These are phyloP conservation scores for Populus euphratica DNA, from an alignment of 345 rosid species.

Conservation along the genomic window DNA sequence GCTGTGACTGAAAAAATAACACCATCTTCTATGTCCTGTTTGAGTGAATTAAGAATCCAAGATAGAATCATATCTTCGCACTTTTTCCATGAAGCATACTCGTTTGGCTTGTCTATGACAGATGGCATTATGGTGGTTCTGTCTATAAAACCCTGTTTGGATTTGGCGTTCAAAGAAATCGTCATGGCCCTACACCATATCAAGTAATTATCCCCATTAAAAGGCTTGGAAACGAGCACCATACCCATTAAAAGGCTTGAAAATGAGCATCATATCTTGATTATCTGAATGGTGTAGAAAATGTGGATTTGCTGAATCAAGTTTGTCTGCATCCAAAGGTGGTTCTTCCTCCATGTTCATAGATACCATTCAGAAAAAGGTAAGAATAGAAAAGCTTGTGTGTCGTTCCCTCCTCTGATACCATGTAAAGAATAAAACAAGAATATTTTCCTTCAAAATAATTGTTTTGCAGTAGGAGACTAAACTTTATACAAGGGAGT, in stretches of 20 bases:
- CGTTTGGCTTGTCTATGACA: background rate
- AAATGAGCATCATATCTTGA: background rate
- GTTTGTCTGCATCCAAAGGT: no score
- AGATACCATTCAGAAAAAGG: no score
- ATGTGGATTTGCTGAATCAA: background rate
- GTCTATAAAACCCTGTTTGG: background rate
- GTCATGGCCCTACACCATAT: slow-evolving; percentile 5
- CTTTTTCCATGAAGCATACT: background rate
- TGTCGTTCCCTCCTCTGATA: no score
- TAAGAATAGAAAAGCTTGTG: no score
- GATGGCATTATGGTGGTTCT: background rate
- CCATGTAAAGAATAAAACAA: no score
- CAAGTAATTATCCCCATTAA: background rate
- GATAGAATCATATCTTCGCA: slow-evolving; percentile 4
- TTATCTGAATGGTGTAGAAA: slow-evolving; percentile 5
- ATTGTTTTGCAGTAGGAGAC: no score
- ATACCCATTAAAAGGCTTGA: no score
- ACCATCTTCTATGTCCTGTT: background rate
- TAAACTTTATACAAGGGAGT: no score
- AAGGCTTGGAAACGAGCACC: background rate
- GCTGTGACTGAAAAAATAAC: background rate
- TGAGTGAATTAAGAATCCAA: background rate
- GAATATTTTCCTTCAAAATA: no score
- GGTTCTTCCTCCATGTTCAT: no score
- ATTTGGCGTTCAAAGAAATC: slow-evolving; percentile 1